A percentile compares a stretch with the other conserved stretches of the same genome.
Evolutionary conservation across 2,329 filamentous ascomycete species (phyloP).

Genomic region (Sarocladiaceae sp.): DNA sequence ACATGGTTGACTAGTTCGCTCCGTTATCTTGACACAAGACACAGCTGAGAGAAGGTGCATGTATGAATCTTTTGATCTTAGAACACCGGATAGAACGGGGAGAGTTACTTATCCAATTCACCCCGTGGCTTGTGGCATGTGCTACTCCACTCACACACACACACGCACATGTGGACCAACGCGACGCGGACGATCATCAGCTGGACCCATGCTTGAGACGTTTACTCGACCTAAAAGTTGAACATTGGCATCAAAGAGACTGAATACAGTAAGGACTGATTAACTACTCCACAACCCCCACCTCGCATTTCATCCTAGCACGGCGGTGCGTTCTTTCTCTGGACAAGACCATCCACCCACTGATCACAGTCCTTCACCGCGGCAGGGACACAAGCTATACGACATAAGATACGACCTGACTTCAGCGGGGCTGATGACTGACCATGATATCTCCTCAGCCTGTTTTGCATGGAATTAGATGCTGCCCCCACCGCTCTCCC

Average conservation of each 20-base stretch:
- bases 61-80: not conserved
- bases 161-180: not conserved
- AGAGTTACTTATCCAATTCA: not conserved
- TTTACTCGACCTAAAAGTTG: not conserved
- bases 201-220: not conserved
- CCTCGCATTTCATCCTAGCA: constrained; percentile 2
- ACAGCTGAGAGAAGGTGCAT: not conserved
- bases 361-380: constrained; percentile 2
- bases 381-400: not conserved
- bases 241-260: constrained; percentile 1
- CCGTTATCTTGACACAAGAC: not conserved
- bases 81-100: not conserved
- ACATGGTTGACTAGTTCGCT: not conserved
- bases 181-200: not conserved
- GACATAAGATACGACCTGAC: constrained; percentile 23
- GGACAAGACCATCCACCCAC: not conserved
- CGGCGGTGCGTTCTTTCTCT: not conserved
- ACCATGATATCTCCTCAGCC: constrained; percentile 37
- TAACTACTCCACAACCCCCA: not conserved
- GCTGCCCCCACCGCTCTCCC: too few species aligned
- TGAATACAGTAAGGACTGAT: not conserved
- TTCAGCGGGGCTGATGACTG: constrained; percentile 48
- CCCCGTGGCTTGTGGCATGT: not conserved
- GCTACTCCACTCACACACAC: not conserved
- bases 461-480: too few species aligned